Base-by-base conservation (phyloP, 352 stramenopile genomes). In the Phytophthora tubulina region DNA sequence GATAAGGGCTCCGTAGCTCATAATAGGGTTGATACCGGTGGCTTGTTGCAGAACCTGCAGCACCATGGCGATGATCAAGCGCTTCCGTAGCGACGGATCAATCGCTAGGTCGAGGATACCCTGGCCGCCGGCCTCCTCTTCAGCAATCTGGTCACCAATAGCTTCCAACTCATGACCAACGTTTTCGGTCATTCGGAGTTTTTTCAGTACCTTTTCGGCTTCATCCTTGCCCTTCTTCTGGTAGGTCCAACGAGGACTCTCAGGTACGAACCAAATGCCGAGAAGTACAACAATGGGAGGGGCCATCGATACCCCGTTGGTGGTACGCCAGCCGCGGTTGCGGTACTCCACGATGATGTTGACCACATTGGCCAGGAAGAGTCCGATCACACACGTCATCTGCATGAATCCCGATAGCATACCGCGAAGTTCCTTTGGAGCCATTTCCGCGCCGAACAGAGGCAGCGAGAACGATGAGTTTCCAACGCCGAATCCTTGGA, bases 161-260 rank as follows among this genome's bases (percentile, higher is more conserved):
- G 69, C 70, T 41, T 82, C 21, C 14, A 85, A 46, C 35, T 81
- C 73, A 49, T 74, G 63, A 8, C 55, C 48, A n/a, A 84, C 74
- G 36, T 75, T 73, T 31, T 80, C 66, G 15, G 67, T 79, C 58
- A 65, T 51, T 14, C 73, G 75, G 35, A 86, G 67, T n/a, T 58
- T 58, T 48, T 70, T 82, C 30, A 86, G 56, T 3, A 75, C 63
- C 4, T 32, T 65, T 41, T 75, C 57, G 4, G 79, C 76, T 21
- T 56, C 63, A 2, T 71, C 71, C 33, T 73, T 69, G 45, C 76
- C 70, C 61, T 79, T 81, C 35, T 81, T 50, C 61, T 76, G 67
- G 54, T 81, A 83, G n/a, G 71, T 73, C 65, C 69, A 86, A 42
- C 76, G 73, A 59, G 79, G 79, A 17, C 60, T 76, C 48, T 86